Evolutionary conservation across 2,329 filamentous ascomycete genomes (phyloP), one percentile per base, ranked within the genome.

Genomic region (Ophiostoma novo-ulmi): DNA sequence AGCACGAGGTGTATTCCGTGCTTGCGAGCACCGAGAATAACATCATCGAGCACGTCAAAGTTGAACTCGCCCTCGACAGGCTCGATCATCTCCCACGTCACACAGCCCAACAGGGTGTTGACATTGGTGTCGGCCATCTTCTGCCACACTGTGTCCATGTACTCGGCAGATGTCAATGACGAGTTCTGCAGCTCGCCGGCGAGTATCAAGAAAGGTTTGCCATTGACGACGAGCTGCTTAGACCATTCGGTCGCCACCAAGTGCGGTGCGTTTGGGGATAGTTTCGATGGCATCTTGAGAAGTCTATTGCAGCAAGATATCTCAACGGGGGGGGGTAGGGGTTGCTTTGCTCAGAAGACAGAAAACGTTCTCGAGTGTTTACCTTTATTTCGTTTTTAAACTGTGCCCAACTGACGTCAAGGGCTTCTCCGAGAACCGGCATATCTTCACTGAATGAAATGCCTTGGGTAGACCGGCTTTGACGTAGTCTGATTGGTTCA

Each of bases 71-170:
- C 77, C 71, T 79, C 76, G 1, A 72, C 70, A 0, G 75, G 77
- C 72, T 78, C 77, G 48, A 78, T 75, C 65, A 73, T 73, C 58
- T 78, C 78, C 78, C 78, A 79, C 0, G 77, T 74, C 1, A 79
- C 75, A 7, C 71, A 74, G 1, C 77, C 76, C 1, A 78, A 74
- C 2, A 78, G 68, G 0, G 78, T 79, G 71, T 80, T 79, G 72
- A 78, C 72, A 55, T 76, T 73, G 20, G 70, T 71, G 11, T 70
- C 72, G 39, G 69, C 72, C 71, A 79, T 73, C 41, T 73, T 72
- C 2, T 72, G 73, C 74, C 75, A 77, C 7, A 77, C 70, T 0
- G 69, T 66, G 5, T 68, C 44, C 77, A 78, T 78, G 69, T 75
- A 77, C 64, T 70, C 65, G 11, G 76, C 72, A 5, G 74, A 75